phyloP scores from a whole-genome alignment of 495 filamentous ascomycete species.

The Penicillium cinerascens region DNA sequence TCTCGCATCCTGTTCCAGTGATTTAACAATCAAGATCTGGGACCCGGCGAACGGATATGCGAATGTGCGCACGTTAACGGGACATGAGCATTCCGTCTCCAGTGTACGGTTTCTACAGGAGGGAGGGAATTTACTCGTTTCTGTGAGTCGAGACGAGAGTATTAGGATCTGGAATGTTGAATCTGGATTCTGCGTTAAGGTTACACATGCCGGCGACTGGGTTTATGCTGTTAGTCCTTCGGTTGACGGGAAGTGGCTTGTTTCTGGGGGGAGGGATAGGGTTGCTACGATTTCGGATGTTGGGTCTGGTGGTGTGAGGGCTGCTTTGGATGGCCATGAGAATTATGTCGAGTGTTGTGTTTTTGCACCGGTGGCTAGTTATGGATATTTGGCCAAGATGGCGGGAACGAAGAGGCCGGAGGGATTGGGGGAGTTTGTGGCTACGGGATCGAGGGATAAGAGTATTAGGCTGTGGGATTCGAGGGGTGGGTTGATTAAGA shows the following conservation, averaged over 20 bases:
- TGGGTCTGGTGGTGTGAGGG: slow-evolving; percentile 57
- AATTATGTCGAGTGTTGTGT: slow-evolving; percentile 83
- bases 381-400: slow-evolving; percentile 67
- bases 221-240: slow-evolving; percentile 80
- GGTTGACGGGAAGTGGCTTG: slow-evolving; percentile 73
- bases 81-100: slow-evolving; percentile 89
- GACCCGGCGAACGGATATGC: slow-evolving; percentile 92
- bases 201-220: slow-evolving; percentile 48
- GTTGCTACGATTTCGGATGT: slow-evolving; percentile 80
- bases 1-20: slow-evolving; percentile 76
- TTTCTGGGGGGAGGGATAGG: slow-evolving; percentile 78
- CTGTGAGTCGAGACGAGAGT: slow-evolving; percentile 49
- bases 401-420: slow-evolving; percentile 70
- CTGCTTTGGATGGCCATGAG: slow-evolving; percentile 79
- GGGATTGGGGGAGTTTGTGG: slow-evolving; percentile 76
- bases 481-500: slow-evolving; percentile 78
- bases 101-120: slow-evolving; percentile 83
- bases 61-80: slow-evolving; percentile 86
- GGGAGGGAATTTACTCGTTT: slow-evolving; percentile 73
- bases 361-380: slow-evolving; percentile 74
- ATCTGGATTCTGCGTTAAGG: slow-evolving; percentile 5
- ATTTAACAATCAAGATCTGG: slow-evolving; percentile 95
- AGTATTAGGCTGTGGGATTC: slow-evolving; percentile 85
- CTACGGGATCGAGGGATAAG: slow-evolving; percentile 86
- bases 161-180: slow-evolving; percentile 12